Evolutionary conservation across 2,329 filamentous ascomycete genomes (phyloP), one percentile per base, ranked within the genome.

Genomic region (Aspergillus phoenicis): DNA sequence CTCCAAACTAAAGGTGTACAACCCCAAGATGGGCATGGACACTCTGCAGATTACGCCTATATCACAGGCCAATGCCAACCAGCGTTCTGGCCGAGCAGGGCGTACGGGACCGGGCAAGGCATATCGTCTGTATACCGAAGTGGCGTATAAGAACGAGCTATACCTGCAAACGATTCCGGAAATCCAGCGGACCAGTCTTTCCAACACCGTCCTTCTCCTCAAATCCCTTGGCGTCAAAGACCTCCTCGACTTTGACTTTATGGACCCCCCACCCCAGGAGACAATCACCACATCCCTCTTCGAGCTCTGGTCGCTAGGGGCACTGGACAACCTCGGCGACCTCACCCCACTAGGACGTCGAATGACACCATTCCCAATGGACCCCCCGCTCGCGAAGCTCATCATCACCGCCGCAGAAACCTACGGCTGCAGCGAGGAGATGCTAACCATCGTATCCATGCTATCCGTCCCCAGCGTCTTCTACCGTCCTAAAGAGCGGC

Each of bases 331-430:
- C 69, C 84, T 98, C 15, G 96, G 95, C 38, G 92, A 97, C 66
- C 84, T 99, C 26, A 99, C 95, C 0, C 82, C 87, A 0, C 85
- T 99, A 1, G 95, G 95, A 30, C 87, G 86, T 48, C 93, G 91
- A 68, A 99, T 99, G 95, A 97, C 95, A 26, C 90, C 91, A 1
- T 99, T 98, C 71, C 95, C 95, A 0, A 99, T 99, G 94, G 95
- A 99, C 66, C 95, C 95, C 0, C 93, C 93, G 0, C 83, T 99
- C 8, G 93, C 94, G 7, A 99, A 99, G 77, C 87, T 99, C 11
- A 85, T 99, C 58, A 97, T 99, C 73, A 97, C 91, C 49, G 91
- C 93, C 0, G 89, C 93, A 0, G 90, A 91, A 57, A 89, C 93
- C 64, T 97, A 97, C 74, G 90, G 87, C 49, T 99, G 95, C 78